Evolutionary conservation across 2,329 filamentous ascomycete species (phyloP).

Genomic region (Beauveria caledonica): DNA sequence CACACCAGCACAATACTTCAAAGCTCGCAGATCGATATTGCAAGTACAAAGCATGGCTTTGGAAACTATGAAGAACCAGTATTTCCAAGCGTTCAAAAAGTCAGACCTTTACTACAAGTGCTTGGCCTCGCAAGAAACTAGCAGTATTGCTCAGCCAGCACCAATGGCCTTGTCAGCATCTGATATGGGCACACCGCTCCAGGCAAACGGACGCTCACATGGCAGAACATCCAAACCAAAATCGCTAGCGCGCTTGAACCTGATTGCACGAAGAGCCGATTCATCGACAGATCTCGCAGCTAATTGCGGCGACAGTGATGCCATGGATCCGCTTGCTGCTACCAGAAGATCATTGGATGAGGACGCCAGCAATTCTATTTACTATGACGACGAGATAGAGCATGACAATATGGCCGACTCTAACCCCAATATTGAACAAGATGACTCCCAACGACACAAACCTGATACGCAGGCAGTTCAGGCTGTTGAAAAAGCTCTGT

Average conservation of each 20-base stretch:
- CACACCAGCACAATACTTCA: conserved; percentile 71
- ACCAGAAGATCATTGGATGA: conserved; percentile 66
- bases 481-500: conserved; percentile 86
- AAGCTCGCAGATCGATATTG: conserved; percentile 72
- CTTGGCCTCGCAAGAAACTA: conserved; percentile 73
- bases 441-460: conserved; percentile 40
- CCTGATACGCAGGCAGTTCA: conserved; percentile 77
- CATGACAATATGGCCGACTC: conserved; percentile 63
- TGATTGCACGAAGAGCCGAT: conserved; percentile 33
- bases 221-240: conserved; percentile 37
- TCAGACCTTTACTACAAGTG: conserved; percentile 97
- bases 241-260: conserved; percentile 35
- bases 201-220: conserved; percentile 17
- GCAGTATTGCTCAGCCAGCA: conserved; percentile 26
- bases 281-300: conserved; percentile 41
- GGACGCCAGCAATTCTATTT: conserved; percentile 43
- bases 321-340: conserved; percentile 31
- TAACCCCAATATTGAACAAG: conserved; percentile 70
- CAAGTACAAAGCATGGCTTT: conserved; percentile 74
- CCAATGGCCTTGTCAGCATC: conserved; percentile 16
- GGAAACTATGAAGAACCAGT: conserved; percentile 71
- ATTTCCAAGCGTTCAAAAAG: conserved; percentile 81
- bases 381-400: conserved; percentile 76
- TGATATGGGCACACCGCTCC: conserved; percentile 2
- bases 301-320: conserved; percentile 29